A percentile compares a stretch with the other conserved stretches of the same genome.
Evolutionary conservation across 139 green algal genomes (phyloP).

Genomic region (Cymbomonas tetramitiformis): DNA sequence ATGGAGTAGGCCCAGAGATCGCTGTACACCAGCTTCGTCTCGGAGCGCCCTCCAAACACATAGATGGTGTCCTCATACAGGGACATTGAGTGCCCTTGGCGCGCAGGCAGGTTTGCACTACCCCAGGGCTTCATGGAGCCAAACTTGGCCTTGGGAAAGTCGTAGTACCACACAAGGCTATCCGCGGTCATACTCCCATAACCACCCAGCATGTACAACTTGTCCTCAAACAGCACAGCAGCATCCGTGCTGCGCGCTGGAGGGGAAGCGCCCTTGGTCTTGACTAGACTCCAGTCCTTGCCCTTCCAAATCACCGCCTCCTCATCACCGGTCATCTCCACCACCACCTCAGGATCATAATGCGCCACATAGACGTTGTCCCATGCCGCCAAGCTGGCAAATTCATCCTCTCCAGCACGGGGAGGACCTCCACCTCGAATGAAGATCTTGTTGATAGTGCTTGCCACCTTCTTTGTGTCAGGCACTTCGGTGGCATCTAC

Average conservation of each 20-base stretch:
- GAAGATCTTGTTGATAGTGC: background rate
- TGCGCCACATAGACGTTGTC: constrained; percentile 13
- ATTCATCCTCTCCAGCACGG: background rate
- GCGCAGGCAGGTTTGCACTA: background rate
- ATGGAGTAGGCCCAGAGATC: constrained; percentile 6
- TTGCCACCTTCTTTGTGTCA: background rate
- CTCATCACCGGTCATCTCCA: background rate
- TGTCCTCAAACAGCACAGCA: background rate
- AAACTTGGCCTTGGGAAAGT: background rate
- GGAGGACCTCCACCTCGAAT: too few relatives aligned
- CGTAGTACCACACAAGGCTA: constrained; percentile 11
- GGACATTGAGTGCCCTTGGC: constrained; percentile 3
- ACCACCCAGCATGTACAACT: constrained; percentile 16
- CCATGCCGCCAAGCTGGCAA: constrained; percentile 7
- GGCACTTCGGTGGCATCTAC: background rate
- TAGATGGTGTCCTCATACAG: background rate
- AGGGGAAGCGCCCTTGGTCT: background rate
- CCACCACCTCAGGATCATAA: background rate
- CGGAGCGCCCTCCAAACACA: constrained; percentile 8
- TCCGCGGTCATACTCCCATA: constrained; percentile 5
- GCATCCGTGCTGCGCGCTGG: background rate
- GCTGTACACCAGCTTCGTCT: background rate
- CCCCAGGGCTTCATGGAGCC: constrained; percentile 2
- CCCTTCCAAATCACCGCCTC: constrained; percentile 5
- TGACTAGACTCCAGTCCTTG: background rate